Evolutionary conservation across 2,329 filamentous ascomycete species (phyloP), one percentile per base, ranked within the genome.

Genomic region (Alternaria sp.): DNA sequence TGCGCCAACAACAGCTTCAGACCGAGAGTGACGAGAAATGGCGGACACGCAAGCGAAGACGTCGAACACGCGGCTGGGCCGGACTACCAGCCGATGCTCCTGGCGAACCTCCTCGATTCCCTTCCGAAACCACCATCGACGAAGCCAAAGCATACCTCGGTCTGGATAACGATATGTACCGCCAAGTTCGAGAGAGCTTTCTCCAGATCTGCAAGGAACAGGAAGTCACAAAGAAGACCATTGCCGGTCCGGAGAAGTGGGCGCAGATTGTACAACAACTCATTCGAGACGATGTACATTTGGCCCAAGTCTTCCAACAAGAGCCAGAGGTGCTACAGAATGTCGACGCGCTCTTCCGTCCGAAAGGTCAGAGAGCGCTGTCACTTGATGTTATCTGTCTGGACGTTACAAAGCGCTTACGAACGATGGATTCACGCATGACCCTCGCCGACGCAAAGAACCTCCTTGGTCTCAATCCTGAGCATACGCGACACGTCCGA

Each of bases 351-450:
- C 64, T 77, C 30, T 73, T 73, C 47, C 71, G 73, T 19, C 73
- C 74, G 3, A 76, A 72, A 56, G 88, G 91, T 46, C 83, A 85
- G 45, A 91, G 90, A 74, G 85, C 85, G 40, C 83, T 93, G 49
- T 91, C 92, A 0, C 82, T 96, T 6, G 92, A 96, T 75, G 87
- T 93, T 49, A 89, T 96, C 23, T 93, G 91, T 74, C 90, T 88
- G 26, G 92, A 95, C 79, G 91, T 95, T 28, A 94, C 91, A 1
- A 96, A 96, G 80, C 85, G 91, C 19, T 89, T 94, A 83, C 88
- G 92, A 71, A 88, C 83, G 12, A 76, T 88, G 61, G 87, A 89
- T 52, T 85, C 84, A 32, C 84, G 87, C n/a, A 89, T 95, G 86
- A 90, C 88, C 1, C 86, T 95, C 47, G 86, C 88, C 2, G 90